Evolutionary conservation across 148 eudicot species (phyloP).

Genomic region (Selenicereus undatus): DNA sequence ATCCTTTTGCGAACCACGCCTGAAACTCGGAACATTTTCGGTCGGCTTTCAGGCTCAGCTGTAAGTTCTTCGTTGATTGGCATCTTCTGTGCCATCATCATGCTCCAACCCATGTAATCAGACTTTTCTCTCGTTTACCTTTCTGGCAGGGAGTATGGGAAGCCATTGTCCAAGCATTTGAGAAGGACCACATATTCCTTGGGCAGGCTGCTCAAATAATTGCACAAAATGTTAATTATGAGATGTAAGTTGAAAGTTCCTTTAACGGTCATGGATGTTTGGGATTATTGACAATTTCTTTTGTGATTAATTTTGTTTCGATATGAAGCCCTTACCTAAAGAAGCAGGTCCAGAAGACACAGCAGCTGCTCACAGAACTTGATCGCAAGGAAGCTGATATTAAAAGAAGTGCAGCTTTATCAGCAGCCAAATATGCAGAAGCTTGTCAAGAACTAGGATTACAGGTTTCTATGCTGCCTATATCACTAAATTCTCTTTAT

Average conservation of each 20-base stretch:
- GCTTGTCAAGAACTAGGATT: slow-evolving; percentile 94
- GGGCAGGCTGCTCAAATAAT: slow-evolving; percentile 94
- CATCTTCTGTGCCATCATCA: neutral
- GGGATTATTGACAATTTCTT: neutral
- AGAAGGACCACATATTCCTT: slow-evolving; percentile 84
- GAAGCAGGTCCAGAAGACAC: slow-evolving; percentile 90
- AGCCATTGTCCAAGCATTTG: slow-evolving; percentile 76
- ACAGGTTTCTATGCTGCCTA: slow-evolving; percentile 42
- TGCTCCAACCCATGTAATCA: neutral
- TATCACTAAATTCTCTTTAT: neutral
- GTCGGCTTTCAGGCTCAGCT: slow-evolving; percentile 95
- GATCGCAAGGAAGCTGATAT: slow-evolving; percentile 94
- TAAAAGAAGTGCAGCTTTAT: slow-evolving; percentile 85
- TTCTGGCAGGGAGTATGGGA: slow-evolving; percentile 84
- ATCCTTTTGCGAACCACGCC: slow-evolving; percentile 70
- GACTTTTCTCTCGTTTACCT: slow-evolving; percentile 2
- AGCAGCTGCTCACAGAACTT: slow-evolving; percentile 85
- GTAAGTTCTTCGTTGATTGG: slow-evolving; percentile 47
- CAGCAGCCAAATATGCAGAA: slow-evolving; percentile 87
- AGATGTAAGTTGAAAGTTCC: slow-evolving; percentile 56
- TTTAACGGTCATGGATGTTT: slow-evolving; percentile 12
- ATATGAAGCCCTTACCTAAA: slow-evolving; percentile 80
- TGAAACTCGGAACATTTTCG: slow-evolving; percentile 91
- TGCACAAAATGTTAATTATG: slow-evolving; percentile 95
- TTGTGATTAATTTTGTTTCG: slow-evolving; percentile 23